A percentile compares a stretch with the other conserved stretches of the same genome.
phyloP scores from a whole-genome alignment of 179 eudicot species.

The Gypsophila paniculata region DNA sequence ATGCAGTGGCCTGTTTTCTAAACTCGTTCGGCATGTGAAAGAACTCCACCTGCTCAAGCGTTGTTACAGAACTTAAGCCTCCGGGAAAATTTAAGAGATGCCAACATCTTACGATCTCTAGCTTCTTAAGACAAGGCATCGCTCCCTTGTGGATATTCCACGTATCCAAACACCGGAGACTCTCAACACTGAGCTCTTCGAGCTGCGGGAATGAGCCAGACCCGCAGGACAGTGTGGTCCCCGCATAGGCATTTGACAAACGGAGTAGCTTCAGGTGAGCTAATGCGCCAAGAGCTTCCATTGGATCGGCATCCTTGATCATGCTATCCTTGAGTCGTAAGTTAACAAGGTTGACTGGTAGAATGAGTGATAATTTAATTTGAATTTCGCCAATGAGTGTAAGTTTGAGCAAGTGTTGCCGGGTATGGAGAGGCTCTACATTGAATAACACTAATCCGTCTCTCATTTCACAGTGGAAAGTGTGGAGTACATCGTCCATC shows the following conservation, averaged over 20 bases:
- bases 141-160: constrained; percentile 32
- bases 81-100: constrained; percentile 21
- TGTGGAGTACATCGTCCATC: constrained; percentile 11
- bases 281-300: constrained; percentile 27
- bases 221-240: constrained; percentile 9
- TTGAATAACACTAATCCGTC: constrained; percentile 5
- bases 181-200: constrained; percentile 2
- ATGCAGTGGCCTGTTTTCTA: not conserved
- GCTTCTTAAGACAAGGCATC: constrained; percentile 25
- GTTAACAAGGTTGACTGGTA: constrained; percentile 26
- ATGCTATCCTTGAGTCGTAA: constrained; percentile 22
- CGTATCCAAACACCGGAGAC: constrained; percentile 3
- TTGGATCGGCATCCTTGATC: constrained; percentile 8
- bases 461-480: constrained; percentile 22
- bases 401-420: constrained; percentile 23
- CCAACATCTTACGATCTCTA: constrained; percentile 16
- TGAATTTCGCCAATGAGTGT: constrained; percentile 13
- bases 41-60: constrained; percentile 23
- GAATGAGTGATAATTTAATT: constrained; percentile 8
- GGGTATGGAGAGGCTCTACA: constrained; percentile 15
- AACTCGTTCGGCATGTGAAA: constrained; percentile 3
- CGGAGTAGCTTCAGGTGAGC: constrained; percentile 22
- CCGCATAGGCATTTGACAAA: constrained; percentile 7
- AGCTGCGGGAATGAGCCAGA: constrained; percentile 29
- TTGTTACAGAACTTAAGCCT: constrained; percentile 24